phyloP scores from a whole-genome alignment of 257 asterid species.

The Nicotiana attenuata region DNA sequence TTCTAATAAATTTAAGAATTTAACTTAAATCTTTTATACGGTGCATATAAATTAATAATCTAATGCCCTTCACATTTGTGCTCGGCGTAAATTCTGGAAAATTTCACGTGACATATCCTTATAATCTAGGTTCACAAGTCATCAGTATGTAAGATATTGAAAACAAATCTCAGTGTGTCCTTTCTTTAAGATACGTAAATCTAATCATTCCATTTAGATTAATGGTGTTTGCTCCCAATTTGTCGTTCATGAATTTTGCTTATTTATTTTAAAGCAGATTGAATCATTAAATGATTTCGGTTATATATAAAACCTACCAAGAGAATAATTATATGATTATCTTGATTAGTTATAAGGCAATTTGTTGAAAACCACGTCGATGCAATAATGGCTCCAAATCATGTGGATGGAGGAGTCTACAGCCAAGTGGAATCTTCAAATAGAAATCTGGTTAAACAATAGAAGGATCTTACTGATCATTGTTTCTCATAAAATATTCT shows the following conservation, averaged over 20 bases:
- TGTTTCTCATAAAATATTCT: neutral
- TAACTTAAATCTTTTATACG: too few relatives aligned
- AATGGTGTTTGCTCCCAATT: neutral
- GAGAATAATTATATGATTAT: too few relatives aligned
- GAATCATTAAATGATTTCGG: neutral
- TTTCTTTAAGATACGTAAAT: neutral
- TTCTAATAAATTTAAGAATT: too few relatives aligned
- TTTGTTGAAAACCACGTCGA: neutral
- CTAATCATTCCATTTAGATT: neutral
- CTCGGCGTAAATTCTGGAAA: neutral
- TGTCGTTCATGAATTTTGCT: neutral
- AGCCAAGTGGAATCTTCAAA: neutral
- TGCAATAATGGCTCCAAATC: neutral
- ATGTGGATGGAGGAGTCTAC: neutral
- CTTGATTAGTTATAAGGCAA: neutral
- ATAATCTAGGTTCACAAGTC: neutral
- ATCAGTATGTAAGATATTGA: neutral
- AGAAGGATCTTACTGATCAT: neutral
- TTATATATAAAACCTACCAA: neutral
- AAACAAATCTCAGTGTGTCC: neutral
- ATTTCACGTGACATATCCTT: neutral
- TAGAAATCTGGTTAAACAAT: neutral
- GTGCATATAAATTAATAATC: too few relatives aligned
- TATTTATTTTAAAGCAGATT: neutral
- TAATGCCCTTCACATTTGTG: too few relatives aligned